Percentiles rank a stretch among this genome's conserved stretches.
Evolutionary conservation across 1,284 basidiomycete genomes (phyloP).

Genomic region (Puccinia hordei): DNA sequence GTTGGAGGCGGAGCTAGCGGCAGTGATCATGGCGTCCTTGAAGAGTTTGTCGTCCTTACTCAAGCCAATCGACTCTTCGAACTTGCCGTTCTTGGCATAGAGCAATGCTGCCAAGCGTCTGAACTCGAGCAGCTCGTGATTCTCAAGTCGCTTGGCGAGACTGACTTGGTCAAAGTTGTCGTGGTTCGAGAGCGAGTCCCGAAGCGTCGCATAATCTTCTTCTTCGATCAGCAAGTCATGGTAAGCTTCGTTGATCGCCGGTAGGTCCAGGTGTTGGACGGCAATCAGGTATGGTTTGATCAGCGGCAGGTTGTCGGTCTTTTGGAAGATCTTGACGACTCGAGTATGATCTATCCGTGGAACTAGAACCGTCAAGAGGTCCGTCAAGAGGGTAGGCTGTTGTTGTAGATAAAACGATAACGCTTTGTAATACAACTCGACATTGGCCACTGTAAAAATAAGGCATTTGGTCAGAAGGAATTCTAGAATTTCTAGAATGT

Average conservation of each 20-base stretch:
- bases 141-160: slow-evolving; percentile 82
- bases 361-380: slow-evolving; percentile 86
- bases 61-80: slow-evolving; percentile 91
- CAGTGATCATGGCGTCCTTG: slow-evolving; percentile 93
- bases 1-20: slow-evolving; percentile 74
- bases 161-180: slow-evolving; percentile 95
- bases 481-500: neutral
- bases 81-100: slow-evolving; percentile 89
- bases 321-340: slow-evolving; percentile 88
- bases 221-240: slow-evolving; percentile 97
- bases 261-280: slow-evolving; percentile 85
- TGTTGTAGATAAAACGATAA: slow-evolving; percentile 87
- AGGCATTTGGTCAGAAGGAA: neutral
- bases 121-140: slow-evolving; percentile 92
- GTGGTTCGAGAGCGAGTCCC: slow-evolving; percentile 93
- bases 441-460: slow-evolving; percentile 75
- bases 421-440: slow-evolving; percentile 67
- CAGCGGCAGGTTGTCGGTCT: slow-evolving; percentile 85
- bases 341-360: slow-evolving; percentile 91
- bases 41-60: slow-evolving; percentile 95
- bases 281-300: slow-evolving; percentile 95
- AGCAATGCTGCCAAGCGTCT: slow-evolving; percentile 88
- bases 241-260: slow-evolving; percentile 96
- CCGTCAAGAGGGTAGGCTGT: slow-evolving; percentile 88
- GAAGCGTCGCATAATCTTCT: slow-evolving; percentile 94